Base-by-base conservation (phyloP, 2,329 filamentous ascomycete genomes). In the Alternaria metachromatica region DNA sequence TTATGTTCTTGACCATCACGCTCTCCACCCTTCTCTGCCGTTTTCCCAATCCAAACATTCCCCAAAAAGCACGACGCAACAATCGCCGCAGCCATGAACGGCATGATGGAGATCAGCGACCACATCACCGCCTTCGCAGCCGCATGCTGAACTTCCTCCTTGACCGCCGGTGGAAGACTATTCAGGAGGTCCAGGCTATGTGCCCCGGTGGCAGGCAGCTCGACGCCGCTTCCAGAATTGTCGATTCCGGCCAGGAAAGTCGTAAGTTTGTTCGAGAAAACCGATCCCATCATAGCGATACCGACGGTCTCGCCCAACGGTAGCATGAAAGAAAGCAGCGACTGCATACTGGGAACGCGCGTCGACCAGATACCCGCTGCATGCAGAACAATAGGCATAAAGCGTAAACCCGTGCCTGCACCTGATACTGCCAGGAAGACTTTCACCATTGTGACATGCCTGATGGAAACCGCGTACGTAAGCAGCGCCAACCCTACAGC, bases 351-450 rank as follows among this genome's bases (percentile, higher is more conserved):
- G 0, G 89, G 85, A 12, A 90, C 86, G 26, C 84, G 79, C 5
- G 83, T 76, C 0, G 86, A 87, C 77, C 89, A 90, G 62, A 88
- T 85, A 0, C 87, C 90, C 1, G 90, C 84, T 0, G 85, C 87
- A 65, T 92, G 90, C 0, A 92, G 82, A 0, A 86, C 85, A 0
- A 84, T 84, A 4, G 88, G 88, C 86, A 91, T 91, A 71, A 90
- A 85, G n/a, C 88, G 84, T 12, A 90, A 76, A 0, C 89, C 90
- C 0, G 87, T 88, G 0, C 90, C 90, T 0, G 83, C 84, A 2
- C 90, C 90, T 0, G 87, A 84, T 2, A 92, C 76, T 0, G 85
- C 88, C 81, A 92, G 88, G 84, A 92, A 91, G 25, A 86, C 89
- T 67, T 87, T 90, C 21, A 92, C 84, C 8, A 87, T 76, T 0